A percentile compares a stretch with the other conserved stretches of the same genome.
These are phyloP conservation scores for Fraxinus latifolia DNA, from an alignment of 305 asterid genomes.

Conservation along the genomic window DNA sequence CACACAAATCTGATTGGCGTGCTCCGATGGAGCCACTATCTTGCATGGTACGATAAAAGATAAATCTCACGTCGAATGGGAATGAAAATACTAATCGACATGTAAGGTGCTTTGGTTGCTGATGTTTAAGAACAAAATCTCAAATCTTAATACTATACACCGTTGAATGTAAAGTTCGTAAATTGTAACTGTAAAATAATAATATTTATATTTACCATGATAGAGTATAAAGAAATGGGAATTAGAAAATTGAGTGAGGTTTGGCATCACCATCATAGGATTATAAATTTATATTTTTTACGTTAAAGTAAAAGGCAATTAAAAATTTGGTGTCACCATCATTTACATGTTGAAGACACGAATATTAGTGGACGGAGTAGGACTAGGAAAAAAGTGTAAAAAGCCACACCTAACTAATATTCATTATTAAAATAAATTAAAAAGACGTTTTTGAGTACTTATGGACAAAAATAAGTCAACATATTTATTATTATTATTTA, in stretches of 20 bases:
- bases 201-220: neutral
- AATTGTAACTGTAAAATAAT: neutral
- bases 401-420: neutral
- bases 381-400: neutral
- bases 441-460: neutral
- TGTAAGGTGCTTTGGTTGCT: neutral
- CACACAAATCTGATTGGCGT: neutral
- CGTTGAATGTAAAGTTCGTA: neutral
- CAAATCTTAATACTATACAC: neutral
- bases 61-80: neutral
- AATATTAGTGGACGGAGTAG: neutral
- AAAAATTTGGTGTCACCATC: neutral
- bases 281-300: neutral
- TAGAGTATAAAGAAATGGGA: neutral
- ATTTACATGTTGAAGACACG: neutral
- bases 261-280: neutral
- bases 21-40: neutral
- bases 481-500: neutral
- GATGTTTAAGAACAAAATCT: neutral
- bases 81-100: neutral
- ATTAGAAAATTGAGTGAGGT: neutral
- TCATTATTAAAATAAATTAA: neutral
- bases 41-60: neutral
- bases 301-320: neutral
- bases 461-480: neutral